A percentile compares a stretch with the other conserved stretches of the same genome.
phyloP scores from a whole-genome alignment of 1,139 yeast genomes.

The Meyerozyma smithsonii region DNA sequence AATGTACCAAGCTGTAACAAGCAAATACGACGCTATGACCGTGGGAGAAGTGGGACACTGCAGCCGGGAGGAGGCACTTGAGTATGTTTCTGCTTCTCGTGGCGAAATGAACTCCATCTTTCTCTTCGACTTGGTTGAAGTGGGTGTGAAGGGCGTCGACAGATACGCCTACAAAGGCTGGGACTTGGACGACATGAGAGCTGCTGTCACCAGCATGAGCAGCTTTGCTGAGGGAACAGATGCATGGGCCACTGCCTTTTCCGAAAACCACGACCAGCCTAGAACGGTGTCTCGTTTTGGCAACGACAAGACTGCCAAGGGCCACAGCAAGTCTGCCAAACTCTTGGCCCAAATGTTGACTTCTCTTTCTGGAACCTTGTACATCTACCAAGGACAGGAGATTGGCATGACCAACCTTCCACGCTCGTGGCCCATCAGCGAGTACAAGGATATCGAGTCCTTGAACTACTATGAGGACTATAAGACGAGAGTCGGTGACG shows the following conservation, averaged over 20 bases:
- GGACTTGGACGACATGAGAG: conserved; percentile 38
- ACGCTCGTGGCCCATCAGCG: conserved; percentile 41
- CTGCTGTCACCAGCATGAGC: conserved; percentile 31
- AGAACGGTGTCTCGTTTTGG: conserved; percentile 51
- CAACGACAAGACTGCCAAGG: conserved; percentile 29
- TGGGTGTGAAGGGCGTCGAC: conserved; percentile 34
- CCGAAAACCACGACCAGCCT: conserved; percentile 59
- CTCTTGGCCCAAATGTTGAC: conserved; percentile 43
- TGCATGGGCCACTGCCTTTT: conserved; percentile 57
- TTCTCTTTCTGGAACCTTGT: conserved; percentile 52
- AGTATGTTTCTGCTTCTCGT: conserved; percentile 45
- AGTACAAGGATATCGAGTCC: conserved; percentile 48
- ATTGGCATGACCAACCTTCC: conserved; percentile 52
- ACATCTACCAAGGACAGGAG: conserved; percentile 59
- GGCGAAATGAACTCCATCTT: conserved; percentile 51
- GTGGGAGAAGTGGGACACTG: conserved; percentile 53
- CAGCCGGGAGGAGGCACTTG: conserved; percentile 36
- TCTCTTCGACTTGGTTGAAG: conserved; percentile 41
- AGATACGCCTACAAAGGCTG: conserved; percentile 32
- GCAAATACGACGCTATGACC: conserved; percentile 50
- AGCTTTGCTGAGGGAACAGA: conserved; percentile 44
- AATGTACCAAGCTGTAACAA: conserved; percentile 40
- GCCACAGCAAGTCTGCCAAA: conserved; percentile 37
- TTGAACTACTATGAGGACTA: conserved; percentile 37
- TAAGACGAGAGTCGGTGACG: conserved; percentile 26